Conservation (phyloP, 108 stramenopile genomes). For the Skeletonema menzelii region DNA sequence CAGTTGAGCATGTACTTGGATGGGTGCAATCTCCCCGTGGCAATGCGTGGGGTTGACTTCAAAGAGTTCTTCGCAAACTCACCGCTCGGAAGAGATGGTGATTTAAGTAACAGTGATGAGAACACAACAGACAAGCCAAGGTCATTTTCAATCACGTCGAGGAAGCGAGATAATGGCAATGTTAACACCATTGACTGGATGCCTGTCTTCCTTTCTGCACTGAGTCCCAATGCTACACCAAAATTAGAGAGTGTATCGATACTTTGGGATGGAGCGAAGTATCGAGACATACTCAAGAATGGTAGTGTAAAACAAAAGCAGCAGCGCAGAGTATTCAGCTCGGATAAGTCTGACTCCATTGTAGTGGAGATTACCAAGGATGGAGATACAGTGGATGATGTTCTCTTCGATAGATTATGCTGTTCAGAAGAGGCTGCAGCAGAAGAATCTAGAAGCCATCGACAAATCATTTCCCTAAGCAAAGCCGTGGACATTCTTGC, state of each 20-base stretch:
- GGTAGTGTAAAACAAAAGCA: background rate
- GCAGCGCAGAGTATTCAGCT: conserved; percentile 9
- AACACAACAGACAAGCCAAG: conserved; percentile 10
- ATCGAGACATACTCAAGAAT: conserved; percentile 21
- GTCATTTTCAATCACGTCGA: conserved; percentile 34
- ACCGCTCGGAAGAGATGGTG: background rate
- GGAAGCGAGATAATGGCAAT: conserved; percentile 1
- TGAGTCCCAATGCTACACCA: conserved; percentile 16
- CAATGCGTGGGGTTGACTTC: conserved; percentile 37
- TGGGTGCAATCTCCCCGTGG: conserved; percentile 51
- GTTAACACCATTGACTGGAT: conserved; percentile 39
- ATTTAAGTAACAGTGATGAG: background rate
- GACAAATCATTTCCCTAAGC: conserved; percentile 26
- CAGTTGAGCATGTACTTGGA: conserved; percentile 43
- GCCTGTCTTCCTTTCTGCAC: conserved; percentile 34
- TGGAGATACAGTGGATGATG: conserved; percentile 46
- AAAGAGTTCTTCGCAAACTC: conserved; percentile 18
- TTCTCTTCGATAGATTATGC: conserved; percentile 24
- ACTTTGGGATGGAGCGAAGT: conserved; percentile 54
- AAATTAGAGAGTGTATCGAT: conserved; percentile 17
- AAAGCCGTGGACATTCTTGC: conserved; percentile 28
- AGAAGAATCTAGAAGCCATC: background rate
- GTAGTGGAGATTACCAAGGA: conserved; percentile 35
- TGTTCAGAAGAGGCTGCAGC: background rate
- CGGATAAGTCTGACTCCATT: conserved; percentile 25